Base-by-base conservation (phyloP, 1,284 basidiomycete species). In the Cryptococcus floricola region DNA sequence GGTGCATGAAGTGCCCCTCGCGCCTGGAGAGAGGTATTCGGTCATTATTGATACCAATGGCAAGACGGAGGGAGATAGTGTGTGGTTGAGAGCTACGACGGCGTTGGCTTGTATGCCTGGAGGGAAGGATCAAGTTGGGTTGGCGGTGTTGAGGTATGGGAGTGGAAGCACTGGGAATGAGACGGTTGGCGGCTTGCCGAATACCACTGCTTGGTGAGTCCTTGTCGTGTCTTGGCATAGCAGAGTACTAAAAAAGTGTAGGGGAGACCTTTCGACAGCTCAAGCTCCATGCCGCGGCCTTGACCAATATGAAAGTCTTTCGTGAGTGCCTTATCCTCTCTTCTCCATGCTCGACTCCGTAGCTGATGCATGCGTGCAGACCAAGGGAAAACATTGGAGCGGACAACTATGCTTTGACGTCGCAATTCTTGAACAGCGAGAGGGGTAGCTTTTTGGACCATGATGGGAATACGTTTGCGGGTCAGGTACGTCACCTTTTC, bases 11-110 rank as follows among this genome's bases (percentile, higher is more conserved):
- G 16, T 70, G 4, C 47, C 55, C 2, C 42, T 69, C 2, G 62
- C 52, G 2, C 59, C 61, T 2, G 73, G 67, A 0, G 70, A 77
- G 57, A 67, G 76, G 50, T 69, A 68, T 49, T 73, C 70, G 8
- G 65, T 68, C 31, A 53, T 76, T 28, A 47, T 77, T 27, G 57
- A 68, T 47, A 68, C 73, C 13, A 56, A 61, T 41, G 51, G 65
- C 39, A 68, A 73, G 39, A 12, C 34, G 19, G 53, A 48, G 4
- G 59, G 59, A 13, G 56, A 58, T 39, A 54, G 64, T 10, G 76
- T 70, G 57, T 75, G 61, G 60, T 58, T 77, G 14, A 65, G 76
- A 13, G 63, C 67, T 2, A 48, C 49, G 9, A 46, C 51, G 8
- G 58, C 58, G 14, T 34, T 49, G 12, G 47, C 25, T 9, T 59